Evolutionary conservation across 805 yeast species (phyloP).

Genomic region (Candida quercuum): DNA sequence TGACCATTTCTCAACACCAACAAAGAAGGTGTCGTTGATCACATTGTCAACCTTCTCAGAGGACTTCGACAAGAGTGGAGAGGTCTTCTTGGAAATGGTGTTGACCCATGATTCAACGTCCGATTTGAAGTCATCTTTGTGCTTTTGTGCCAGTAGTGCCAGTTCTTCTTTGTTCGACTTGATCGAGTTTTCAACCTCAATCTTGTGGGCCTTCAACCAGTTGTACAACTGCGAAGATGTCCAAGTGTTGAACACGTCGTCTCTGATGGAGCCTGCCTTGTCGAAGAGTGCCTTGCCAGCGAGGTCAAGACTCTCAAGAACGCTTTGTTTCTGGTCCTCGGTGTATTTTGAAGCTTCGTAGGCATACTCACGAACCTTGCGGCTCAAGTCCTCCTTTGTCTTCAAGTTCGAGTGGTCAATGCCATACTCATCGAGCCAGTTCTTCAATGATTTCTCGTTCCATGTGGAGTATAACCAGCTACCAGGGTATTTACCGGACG

Average conservation of each 20-base stretch:
- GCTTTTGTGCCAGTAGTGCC: slow-evolving; percentile 27
- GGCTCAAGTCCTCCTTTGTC: slow-evolving; percentile 42
- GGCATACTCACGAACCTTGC: slow-evolving; percentile 39
- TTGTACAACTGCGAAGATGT: slow-evolving; percentile 46
- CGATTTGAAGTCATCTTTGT: slow-evolving; percentile 29
- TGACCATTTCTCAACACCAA: slow-evolving; percentile 43
- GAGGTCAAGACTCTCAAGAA: slow-evolving; percentile 36
- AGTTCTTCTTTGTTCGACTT: slow-evolving; percentile 31
- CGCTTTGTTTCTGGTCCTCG: slow-evolving; percentile 31
- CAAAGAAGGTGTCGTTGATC: slow-evolving; percentile 40
- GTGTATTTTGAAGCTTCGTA: slow-evolving; percentile 35
- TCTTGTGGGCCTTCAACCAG: slow-evolving; percentile 46
- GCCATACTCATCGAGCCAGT: slow-evolving; percentile 44
- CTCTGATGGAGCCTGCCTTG: slow-evolving; percentile 34
- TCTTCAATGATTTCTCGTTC: slow-evolving; percentile 42
- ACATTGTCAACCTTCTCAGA: slow-evolving; percentile 28
- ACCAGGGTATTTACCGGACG: slow-evolving; percentile 44
- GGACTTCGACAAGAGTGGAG: slow-evolving; percentile 32
- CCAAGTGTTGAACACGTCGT: slow-evolving; percentile 46
- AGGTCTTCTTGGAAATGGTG: slow-evolving; percentile 24
- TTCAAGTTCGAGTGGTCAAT: slow-evolving; percentile 29
- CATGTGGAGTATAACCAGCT: slow-evolving; percentile 49
- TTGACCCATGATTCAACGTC: slow-evolving; percentile 36
- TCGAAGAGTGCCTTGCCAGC: slow-evolving; percentile 32
- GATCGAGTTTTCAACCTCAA: slow-evolving; percentile 30